A percentile compares a stretch with the other conserved stretches of the same genome.
Conservation (phyloP, 768 basidiomycete species). For the Naganishia antarctica region DNA sequence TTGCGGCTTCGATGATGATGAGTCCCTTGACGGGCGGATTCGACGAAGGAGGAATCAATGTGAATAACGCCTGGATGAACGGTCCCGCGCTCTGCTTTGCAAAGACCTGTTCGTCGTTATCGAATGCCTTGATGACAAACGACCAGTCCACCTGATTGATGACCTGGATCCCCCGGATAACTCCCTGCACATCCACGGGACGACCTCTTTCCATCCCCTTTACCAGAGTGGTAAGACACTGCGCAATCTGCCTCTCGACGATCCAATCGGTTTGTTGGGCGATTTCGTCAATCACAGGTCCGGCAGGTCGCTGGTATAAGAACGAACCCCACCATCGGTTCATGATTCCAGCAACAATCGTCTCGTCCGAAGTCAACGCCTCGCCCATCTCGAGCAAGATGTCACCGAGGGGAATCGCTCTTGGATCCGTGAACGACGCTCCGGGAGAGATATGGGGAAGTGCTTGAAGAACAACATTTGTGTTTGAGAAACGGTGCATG, state of each 20-base stretch:
- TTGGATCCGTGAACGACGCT: slow-evolving; percentile 37
- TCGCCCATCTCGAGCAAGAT: slow-evolving; percentile 49
- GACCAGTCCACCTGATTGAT: slow-evolving; percentile 63
- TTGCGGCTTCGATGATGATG: slow-evolving; percentile 64
- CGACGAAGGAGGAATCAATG: slow-evolving; percentile 68
- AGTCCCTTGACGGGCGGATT: slow-evolving; percentile 26
- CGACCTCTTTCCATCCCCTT: slow-evolving; percentile 41
- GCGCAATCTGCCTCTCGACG: slow-evolving; percentile 34
- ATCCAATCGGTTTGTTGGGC: slow-evolving; percentile 34
- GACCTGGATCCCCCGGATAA: slow-evolving; percentile 39
- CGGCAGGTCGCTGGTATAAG: slow-evolving; percentile 31
- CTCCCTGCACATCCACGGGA: slow-evolving; percentile 42
- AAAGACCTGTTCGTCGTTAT: slow-evolving; percentile 63
- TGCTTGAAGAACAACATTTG: slow-evolving; percentile 45
- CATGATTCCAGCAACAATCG: slow-evolving; percentile 44
- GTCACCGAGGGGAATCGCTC: slow-evolving; percentile 42
- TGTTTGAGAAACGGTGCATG: slow-evolving; percentile 45
- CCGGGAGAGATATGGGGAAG: slow-evolving; percentile 45
- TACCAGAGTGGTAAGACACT: slow-evolving; percentile 38
- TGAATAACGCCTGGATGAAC: slow-evolving; percentile 77
- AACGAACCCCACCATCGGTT: slow-evolving; percentile 46
- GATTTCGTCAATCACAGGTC: slow-evolving; percentile 32
- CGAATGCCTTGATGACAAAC: slow-evolving; percentile 75
- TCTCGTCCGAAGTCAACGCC: slow-evolving; percentile 44
- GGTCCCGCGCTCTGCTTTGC: slow-evolving; percentile 69